Evolutionary conservation across 176 grass and related monocot genomes (phyloP), one percentile per base, ranked within the genome.

Genomic region (Hyparrhenia diplandra): DNA sequence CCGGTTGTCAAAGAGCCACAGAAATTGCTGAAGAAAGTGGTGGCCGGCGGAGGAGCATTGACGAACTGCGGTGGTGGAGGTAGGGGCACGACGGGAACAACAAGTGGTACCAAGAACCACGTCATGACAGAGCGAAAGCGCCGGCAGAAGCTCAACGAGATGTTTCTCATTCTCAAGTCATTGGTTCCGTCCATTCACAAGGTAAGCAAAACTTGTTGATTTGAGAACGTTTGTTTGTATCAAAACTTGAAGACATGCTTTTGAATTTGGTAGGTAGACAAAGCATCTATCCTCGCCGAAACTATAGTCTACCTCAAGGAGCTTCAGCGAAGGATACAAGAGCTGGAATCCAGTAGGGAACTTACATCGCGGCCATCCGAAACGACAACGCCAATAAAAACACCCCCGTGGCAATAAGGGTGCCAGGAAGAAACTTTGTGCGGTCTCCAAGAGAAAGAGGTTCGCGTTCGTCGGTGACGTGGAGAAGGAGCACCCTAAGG

Each of bases 101-200:
- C 29, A 69, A 52, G 49, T 1, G 18, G 49, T 18, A 21, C 21
- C 42, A 87, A 82, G 65, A 88, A 62, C 43, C 92, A 94, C 68
- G 88, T 95, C 18, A 84, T 88, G 76, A 91, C 88, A 2, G 86
- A 98, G 71, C 93, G 90, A 34, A 95, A 66, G 79, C 89, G 88
- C 65, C 84, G 84, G 13, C 88, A 95, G 73, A 98, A 98, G 75
- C 80, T 98, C 52, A 98, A 89, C 12, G 95, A 93, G 75, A 95
- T 95, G 82, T 95, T 98, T 37, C 13, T 93, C 12, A 52, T 81
- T 82, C 85, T 98, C 13, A 92, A 88, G 83, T 89, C 88, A 4
- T 2, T 95, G 43, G 68, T 98, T 41, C 95, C 95, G 7, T 91
- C 90, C n/a, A 88, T 91, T 85, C 82, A 86, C 73, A 98, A 95